Evolutionary conservation across 2,329 filamentous ascomycete species (phyloP), one percentile per base, ranked within the genome.

Genomic region (Talaromyces sp.): DNA sequence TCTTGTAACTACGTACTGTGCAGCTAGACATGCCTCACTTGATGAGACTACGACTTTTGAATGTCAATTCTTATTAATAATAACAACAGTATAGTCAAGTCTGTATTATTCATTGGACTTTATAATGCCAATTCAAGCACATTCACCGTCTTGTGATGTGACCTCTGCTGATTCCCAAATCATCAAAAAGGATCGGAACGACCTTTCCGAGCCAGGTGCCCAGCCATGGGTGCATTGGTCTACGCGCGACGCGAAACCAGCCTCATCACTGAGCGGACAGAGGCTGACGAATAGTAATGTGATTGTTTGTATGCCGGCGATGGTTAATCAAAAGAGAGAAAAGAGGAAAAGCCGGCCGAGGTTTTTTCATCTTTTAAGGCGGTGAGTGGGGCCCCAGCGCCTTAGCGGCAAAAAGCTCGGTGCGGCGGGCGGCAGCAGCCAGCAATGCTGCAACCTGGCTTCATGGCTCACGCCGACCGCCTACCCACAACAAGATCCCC

Each of bases 151-250:
- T 11, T 11, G 43, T 46, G 29, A 56, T 76, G 84, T 89, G 80
- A 86, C 86, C 86, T 80, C 85, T 82, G 84, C 86, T 89, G 86
- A 89, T 89, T 89, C 86, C 86, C 81, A 82, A 80, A 77, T 81
- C 82, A 78, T 88, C 85, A 81, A 76, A 67, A 76, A 81, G 79
- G 77, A 80, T 83, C 82, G 76, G 75, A 84, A 86, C 77, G 83
- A 84, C 80, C 79, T 78, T 82, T 86, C 84, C 83, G 86, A 82
- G 77, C 78, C 83, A 82, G 86, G 86, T 84, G 86, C 86, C 86
- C 86, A 89, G 86, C 85, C 80, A 87, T 83, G 84, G 85, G 85
- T 82, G 69, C 68, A 78, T 80, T 78, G 65, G 68, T 89, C 84
- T 89, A 77, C 85, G 86, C 85, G 73, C 84, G 86, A 86, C 83